Evolutionary conservation across 2,329 filamentous ascomycete species (phyloP).

Genomic region (Phaeosphaeriaceae sp.): DNA sequence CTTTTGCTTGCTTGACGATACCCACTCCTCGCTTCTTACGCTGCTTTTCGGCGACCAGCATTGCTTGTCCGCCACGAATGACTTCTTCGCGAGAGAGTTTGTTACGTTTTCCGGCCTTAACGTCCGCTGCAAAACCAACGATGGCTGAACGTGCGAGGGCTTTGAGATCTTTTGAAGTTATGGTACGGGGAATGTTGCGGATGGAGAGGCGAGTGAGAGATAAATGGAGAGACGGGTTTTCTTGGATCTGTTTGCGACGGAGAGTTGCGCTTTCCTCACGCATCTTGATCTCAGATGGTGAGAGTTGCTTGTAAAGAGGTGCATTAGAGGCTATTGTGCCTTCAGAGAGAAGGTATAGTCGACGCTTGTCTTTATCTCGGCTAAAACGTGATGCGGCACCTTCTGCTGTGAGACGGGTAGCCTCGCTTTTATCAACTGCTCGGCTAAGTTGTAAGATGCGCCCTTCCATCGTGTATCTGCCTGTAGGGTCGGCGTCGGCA

Average conservation of each 20-base stretch:
- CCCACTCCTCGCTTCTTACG: slow-evolving; percentile 84
- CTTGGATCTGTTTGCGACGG: slow-evolving; percentile 87
- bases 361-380: slow-evolving; percentile 84
- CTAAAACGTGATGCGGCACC: slow-evolving; percentile 68
- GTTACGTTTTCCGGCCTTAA: slow-evolving; percentile 76
- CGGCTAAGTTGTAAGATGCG: slow-evolving; percentile 83
- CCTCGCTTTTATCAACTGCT: slow-evolving; percentile 84
- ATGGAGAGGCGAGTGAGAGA: slow-evolving; percentile 89
- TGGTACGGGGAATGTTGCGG: slow-evolving; percentile 84
- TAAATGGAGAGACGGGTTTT: slow-evolving; percentile 86
- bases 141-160: slow-evolving; percentile 89
- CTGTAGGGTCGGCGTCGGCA: slow-evolving; percentile 78
- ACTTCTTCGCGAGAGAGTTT: slow-evolving; percentile 91
- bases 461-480: slow-evolving; percentile 88
- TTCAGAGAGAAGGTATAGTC: slow-evolving; percentile 85
- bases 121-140: slow-evolving; percentile 90
- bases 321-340: slow-evolving; percentile 81
- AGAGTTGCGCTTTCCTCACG: slow-evolving; percentile 86
- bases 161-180: slow-evolving; percentile 88
- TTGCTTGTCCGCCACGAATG: slow-evolving; percentile 77
- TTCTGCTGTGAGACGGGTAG: slow-evolving; percentile 74
- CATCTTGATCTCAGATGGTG: slow-evolving; percentile 82
- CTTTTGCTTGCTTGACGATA: slow-evolving; percentile 89
- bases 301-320: slow-evolving; percentile 75
- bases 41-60: slow-evolving; percentile 78